These are phyloP conservation scores for Yarrowia sp. DNA, from an alignment of 805 yeast species.

Conservation along the genomic window DNA sequence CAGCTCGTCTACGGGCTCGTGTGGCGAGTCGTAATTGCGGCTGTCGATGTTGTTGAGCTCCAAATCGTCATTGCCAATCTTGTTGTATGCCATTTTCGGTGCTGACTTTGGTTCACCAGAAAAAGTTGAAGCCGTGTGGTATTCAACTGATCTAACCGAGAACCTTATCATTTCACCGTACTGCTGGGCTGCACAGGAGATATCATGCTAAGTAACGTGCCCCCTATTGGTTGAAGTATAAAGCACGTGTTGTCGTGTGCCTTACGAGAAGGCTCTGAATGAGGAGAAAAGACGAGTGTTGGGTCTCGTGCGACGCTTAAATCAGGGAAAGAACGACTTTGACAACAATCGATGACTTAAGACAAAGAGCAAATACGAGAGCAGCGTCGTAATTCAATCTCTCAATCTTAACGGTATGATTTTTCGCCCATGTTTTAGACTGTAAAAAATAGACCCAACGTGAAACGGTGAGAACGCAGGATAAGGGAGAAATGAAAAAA, in stretches of 20 bases:
- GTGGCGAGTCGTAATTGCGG: neutral
- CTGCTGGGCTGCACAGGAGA: neutral
- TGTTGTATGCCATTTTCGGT: slow-evolving; percentile 6
- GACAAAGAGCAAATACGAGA: no score
- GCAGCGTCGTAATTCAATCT: no score
- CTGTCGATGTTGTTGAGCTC: slow-evolving; percentile 26
- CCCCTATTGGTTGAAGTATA: slow-evolving; percentile 17
- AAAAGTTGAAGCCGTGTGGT: slow-evolving; percentile 27
- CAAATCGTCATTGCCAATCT: slow-evolving; percentile 2
- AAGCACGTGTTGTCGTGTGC: slow-evolving; percentile 32
- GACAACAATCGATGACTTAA: no score
- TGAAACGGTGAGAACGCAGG: no score
- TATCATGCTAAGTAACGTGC: slow-evolving; percentile 16
- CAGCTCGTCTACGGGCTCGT: neutral
- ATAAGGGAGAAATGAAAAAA: no score
- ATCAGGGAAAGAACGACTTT: no score
- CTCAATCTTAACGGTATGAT: no score
- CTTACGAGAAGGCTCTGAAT: neutral
- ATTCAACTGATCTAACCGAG: slow-evolving; percentile 36
- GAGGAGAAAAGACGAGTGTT: neutral
- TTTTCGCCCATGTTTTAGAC: no score
- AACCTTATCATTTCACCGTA: slow-evolving; percentile 22
- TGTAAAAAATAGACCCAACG: no score
- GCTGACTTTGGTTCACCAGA: neutral
- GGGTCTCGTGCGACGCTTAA: neutral